Evolutionary conservation across 1,139 yeast genomes (phyloP), one percentile per base, ranked within the genome.

Genomic region (Taphrina sp.): DNA sequence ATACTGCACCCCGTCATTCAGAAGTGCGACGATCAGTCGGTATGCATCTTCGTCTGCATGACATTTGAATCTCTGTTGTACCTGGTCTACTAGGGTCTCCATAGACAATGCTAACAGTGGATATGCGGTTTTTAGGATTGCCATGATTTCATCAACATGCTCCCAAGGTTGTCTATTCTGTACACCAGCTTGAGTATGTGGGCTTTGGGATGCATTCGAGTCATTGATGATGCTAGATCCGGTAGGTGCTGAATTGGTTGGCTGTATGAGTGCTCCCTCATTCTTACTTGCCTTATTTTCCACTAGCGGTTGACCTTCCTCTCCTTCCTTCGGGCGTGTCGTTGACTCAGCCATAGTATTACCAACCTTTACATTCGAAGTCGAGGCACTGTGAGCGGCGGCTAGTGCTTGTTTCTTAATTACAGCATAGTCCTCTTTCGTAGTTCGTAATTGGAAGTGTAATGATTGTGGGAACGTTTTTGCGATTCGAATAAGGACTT

Each of bases 1-100:
- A 65, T 85, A 82, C 60, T 86, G 95, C 20, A 94, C 86, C 47
- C 96, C 97, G 71, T 94, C 99, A 65, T 89, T 89, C 61, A 92
- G 77, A 57, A 94, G 73, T 0, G 96, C 98, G 61, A 89, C 89
- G 52, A 95, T 90, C 59, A 94, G 76, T 63, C 99, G 76, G 69
- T 92, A 94, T 0, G 96, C 94, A 70, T 94, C 98, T 66, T 92
- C 98, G 69, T 94, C 98, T 0, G 95, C 89, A 52, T 88, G 85
- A 51, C 96, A 84, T 71, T 92, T 94, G 75, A 94, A 92, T 57
- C 97, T 76, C 67, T 89, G 96, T 66, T 85, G 85, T 57, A 94
- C 86, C 72, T 94, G 98, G 65, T 94, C 98, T 46, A 92, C 96
- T 60, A 94, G 74, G 0, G 97, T 88, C 70, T 94, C 99, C 62